A percentile compares a stretch with the other conserved stretches of the same genome.
phyloP scores from a whole-genome alignment of 257 asterid genomes.

The Oldenlandia corymbosa region DNA sequence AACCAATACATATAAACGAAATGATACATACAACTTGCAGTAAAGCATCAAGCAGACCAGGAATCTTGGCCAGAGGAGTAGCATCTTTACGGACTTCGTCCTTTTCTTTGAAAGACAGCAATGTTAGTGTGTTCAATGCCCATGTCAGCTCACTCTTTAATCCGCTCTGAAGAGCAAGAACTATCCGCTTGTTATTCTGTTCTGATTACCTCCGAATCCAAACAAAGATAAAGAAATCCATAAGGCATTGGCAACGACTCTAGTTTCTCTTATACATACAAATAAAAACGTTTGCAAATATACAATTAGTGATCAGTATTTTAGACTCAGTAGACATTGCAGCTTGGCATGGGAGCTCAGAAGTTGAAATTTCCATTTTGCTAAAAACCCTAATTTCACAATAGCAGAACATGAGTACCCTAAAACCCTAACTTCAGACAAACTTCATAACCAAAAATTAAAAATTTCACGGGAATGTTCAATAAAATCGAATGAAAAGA shows the following conservation, averaged over 20 bases:
- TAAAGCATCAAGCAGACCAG: constrained; percentile 89
- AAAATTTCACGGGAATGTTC: background rate
- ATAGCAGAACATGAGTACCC: background rate
- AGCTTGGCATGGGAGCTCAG: background rate
- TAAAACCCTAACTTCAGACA: background rate
- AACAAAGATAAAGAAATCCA: constrained; percentile 2
- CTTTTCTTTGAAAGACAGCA: constrained; percentile 94
- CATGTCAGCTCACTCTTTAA: constrained; percentile 93
- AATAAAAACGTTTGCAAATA: too few relatives aligned
- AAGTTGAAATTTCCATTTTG: background rate
- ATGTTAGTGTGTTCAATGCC: constrained; percentile 89
- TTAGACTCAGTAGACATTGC: too few relatives aligned
- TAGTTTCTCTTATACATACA: background rate
- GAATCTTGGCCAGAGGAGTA: constrained; percentile 92
- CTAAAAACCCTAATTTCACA: background rate
- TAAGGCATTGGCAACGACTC: background rate
- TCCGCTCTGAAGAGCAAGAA: constrained; percentile 96
- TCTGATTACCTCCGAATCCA: constrained; percentile 44
- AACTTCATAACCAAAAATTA: background rate
- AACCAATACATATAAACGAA: too few relatives aligned
- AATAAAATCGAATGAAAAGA: background rate
- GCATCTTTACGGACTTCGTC: constrained; percentile 94
- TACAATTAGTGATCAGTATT: background rate
- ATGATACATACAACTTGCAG: constrained; percentile 79
- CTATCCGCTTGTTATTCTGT: constrained; percentile 91